Evolutionary conservation across 352 stramenopile genomes (phyloP).

Genomic region (Phytophthora cactorum): DNA sequence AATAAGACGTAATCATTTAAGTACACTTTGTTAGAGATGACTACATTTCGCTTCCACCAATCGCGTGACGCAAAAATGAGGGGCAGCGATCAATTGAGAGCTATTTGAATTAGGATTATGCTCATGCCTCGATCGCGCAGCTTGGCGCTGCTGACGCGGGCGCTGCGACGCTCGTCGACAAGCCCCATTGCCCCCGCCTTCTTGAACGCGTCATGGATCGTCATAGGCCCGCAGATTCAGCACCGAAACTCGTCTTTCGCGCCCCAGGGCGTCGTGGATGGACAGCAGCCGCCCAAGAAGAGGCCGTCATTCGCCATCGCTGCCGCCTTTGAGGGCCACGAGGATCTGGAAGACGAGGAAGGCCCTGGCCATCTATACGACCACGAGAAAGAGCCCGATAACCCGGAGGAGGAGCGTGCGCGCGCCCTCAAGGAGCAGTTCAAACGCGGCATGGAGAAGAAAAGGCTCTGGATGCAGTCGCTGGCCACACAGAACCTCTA

Average conservation of each 20-base stretch:
- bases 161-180: slow-evolving; percentile 14
- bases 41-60: slow-evolving; percentile 5
- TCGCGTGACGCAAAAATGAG: slow-evolving; percentile 8
- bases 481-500: slow-evolving; percentile 48
- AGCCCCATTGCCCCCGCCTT: background rate
- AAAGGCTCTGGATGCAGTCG: slow-evolving; percentile 66
- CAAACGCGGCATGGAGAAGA: slow-evolving; percentile 63
- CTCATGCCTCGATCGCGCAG: slow-evolving; percentile 17
- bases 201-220: background rate
- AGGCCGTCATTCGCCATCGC: slow-evolving; percentile 60
- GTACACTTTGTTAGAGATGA: background rate
- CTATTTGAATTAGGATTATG: slow-evolving; percentile 9
- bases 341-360: slow-evolving; percentile 46
- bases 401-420: slow-evolving; percentile 25
- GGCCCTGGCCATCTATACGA: slow-evolving; percentile 26
- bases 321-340: slow-evolving; percentile 60
- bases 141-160: slow-evolving; percentile 27
- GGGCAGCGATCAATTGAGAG: slow-evolving; percentile 2
- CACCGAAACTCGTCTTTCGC: slow-evolving; percentile 28
- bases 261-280: background rate
- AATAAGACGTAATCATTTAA: slow-evolving; percentile 4
- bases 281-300: slow-evolving; percentile 19
- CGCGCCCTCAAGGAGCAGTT: slow-evolving; percentile 51
- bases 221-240: background rate
- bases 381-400: slow-evolving; percentile 19